Percentiles rank a stretch among this genome's conserved stretches.
phyloP scores from a whole-genome alignment of 495 filamentous ascomycete species.

The Penicillium tannophilum region DNA sequence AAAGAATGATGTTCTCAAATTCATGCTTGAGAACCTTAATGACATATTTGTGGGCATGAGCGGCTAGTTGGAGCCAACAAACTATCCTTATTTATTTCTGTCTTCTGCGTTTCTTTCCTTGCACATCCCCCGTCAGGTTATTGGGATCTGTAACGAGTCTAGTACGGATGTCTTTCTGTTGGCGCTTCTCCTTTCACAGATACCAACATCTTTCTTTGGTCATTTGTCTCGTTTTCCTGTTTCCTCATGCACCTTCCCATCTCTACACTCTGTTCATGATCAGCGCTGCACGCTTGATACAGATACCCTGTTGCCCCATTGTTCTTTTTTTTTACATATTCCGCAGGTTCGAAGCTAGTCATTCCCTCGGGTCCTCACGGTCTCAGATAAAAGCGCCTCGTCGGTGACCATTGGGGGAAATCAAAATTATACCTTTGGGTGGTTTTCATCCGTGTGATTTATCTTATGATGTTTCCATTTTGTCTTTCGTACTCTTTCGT shows the following conservation, averaged over 20 bases:
- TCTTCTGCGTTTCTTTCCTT: conserved; percentile 27
- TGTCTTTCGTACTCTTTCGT: conserved; percentile 1
- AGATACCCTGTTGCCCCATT: conserved; percentile 28
- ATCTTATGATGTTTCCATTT: conserved; percentile 2
- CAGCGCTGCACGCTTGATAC: conserved; percentile 31
- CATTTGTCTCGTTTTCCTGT: conserved; percentile 12
- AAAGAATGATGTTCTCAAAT: conserved; percentile 88
- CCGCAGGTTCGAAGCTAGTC: conserved; percentile 32
- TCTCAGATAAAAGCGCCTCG: conserved; percentile 7
- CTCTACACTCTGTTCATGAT: conserved; percentile 25
- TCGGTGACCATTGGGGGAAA: neutral
- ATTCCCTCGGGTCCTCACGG: conserved; percentile 8
- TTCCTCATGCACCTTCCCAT: neutral
- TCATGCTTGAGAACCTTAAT: conserved; percentile 83
- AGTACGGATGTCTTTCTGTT: conserved; percentile 17
- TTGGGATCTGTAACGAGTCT: conserved; percentile 2
- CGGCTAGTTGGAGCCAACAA: conserved; percentile 11
- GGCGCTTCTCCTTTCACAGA: conserved; percentile 22
- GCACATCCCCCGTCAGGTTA: conserved; percentile 21
- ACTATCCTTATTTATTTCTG: neutral
- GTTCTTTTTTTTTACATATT: conserved; percentile 21
- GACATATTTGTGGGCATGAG: conserved; percentile 65
- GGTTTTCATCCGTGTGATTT: conserved; percentile 12
- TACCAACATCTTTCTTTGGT: conserved; percentile 21
- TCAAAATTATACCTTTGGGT: conserved; percentile 17